Evolutionary conservation across 768 basidiomycete species (phyloP).

Genomic region (Chlorophyllum brunneum): DNA sequence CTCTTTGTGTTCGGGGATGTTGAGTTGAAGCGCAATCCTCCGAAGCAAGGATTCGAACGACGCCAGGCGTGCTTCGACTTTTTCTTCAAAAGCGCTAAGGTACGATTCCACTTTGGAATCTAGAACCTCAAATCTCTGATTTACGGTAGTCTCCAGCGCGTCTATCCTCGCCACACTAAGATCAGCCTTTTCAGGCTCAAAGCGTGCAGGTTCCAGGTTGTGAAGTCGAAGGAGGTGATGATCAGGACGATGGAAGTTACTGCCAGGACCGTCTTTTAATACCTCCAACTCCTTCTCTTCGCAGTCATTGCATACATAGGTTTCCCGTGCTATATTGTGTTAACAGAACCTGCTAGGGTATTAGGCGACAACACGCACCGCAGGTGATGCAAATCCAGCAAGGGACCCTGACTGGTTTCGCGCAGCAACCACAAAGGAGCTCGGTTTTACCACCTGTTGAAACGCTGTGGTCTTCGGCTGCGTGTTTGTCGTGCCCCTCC

Average conservation of each 20-base stretch:
- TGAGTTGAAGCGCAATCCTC: slow-evolving; percentile 2
- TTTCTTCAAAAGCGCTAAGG: too few species aligned
- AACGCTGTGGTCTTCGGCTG: not conserved
- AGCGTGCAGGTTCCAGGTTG: not conserved
- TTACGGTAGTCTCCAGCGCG: not conserved
- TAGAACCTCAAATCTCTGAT: not conserved
- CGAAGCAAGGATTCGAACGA: slow-evolving; percentile 9
- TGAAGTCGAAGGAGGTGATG: slow-evolving; percentile 7
- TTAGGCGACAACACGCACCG: not conserved
- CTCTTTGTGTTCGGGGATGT: too few species aligned
- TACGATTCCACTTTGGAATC: not conserved
- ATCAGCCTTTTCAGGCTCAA: slow-evolving; percentile 1
- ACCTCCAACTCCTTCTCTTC: not conserved
- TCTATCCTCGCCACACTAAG: not conserved
- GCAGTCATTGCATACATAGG: slow-evolving; percentile 4
- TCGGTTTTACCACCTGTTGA: not conserved
- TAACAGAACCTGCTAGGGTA: not conserved
- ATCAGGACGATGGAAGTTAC: not conserved
- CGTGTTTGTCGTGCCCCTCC: not conserved
- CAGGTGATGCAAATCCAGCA: slow-evolving; percentile 14
- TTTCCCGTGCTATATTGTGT: slow-evolving; percentile 4
- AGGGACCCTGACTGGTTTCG: slow-evolving; percentile 4
- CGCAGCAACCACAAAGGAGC: slow-evolving; percentile 9
- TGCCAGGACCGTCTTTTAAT: not conserved
- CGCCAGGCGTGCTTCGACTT: slow-evolving; percentile 5